Percentiles rank a stretch among this genome's conserved stretches.
Evolutionary conservation across 257 asterid genomes (phyloP).

Genomic region (Verbena officinalis): DNA sequence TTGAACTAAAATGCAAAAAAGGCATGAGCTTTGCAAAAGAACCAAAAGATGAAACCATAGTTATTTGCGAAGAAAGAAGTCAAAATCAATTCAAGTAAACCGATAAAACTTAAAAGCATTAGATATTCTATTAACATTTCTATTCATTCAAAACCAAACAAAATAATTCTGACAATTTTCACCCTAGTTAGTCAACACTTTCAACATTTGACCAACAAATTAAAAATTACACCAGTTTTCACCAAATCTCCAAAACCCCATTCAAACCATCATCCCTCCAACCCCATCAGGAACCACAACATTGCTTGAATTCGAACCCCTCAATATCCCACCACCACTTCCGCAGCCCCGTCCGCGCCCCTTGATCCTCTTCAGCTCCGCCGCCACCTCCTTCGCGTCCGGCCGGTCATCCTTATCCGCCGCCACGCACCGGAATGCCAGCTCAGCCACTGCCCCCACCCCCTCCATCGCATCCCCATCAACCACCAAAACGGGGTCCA

Average conservation of each 20-base stretch:
- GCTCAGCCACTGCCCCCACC: constrained; percentile 74
- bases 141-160: constrained; percentile 28
- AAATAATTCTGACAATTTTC: constrained; percentile 26
- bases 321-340: constrained; percentile 42
- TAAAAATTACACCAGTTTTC: background rate
- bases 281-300: constrained; percentile 74
- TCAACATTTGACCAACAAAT: constrained; percentile 6
- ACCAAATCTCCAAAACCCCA: background rate
- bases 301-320: constrained; percentile 61
- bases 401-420: constrained; percentile 89
- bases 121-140: constrained; percentile 31
- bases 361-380: constrained; percentile 69
- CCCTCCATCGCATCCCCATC: constrained; percentile 71
- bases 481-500: constrained; percentile 73
- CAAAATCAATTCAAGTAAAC: background rate
- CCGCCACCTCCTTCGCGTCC: constrained; percentile 79
- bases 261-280: constrained; percentile 41
- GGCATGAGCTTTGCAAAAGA: background rate
- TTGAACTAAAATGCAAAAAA: no score
- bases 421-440: constrained; percentile 87
- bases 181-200: constrained; percentile 8
- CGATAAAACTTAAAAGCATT: background rate
- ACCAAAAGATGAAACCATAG: background rate
- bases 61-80: background rate
- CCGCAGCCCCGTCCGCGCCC: constrained; percentile 45